Conservation (phyloP, 805 yeast species). For the Candida dendrica region DNA sequence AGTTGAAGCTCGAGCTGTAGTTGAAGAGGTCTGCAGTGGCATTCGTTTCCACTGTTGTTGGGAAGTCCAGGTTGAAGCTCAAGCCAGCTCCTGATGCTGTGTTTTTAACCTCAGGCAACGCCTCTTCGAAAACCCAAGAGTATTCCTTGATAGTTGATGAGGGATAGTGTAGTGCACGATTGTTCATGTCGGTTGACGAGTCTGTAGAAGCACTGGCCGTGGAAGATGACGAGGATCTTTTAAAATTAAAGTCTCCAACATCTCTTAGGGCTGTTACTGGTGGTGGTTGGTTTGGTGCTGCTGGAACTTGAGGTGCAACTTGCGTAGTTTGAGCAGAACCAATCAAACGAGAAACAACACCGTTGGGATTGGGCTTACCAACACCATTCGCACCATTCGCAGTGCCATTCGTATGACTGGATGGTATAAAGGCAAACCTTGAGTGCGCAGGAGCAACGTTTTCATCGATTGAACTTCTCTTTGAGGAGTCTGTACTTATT, state of each 20-base stretch:
- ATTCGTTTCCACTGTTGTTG: not conserved
- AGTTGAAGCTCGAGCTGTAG: not conserved
- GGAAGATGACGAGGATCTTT: not conserved
- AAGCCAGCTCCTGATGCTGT: not conserved
- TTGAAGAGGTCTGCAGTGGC: not conserved
- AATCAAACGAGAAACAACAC: too few relatives aligned
- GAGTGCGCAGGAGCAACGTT: too few relatives aligned
- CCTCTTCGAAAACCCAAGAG: conserved; percentile 1
- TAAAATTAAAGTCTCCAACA: too few relatives aligned
- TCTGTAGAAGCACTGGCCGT: not conserved
- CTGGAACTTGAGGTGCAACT: too few relatives aligned
- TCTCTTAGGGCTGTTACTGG: too few relatives aligned
- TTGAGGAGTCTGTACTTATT: not conserved
- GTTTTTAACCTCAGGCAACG: not conserved
- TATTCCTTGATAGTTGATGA: not conserved
- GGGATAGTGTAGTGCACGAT: not conserved
- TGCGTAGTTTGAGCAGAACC: too few relatives aligned
- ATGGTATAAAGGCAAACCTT: too few relatives aligned
- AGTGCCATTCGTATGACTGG: too few relatives aligned
- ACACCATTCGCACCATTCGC: too few relatives aligned
- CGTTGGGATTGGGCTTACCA: too few relatives aligned
- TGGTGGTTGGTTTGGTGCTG: too few relatives aligned
- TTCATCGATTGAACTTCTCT: too few relatives aligned
- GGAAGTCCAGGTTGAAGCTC: not conserved
- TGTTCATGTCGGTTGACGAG: not conserved